Evolutionary conservation across 208 protist genomes (phyloP), one percentile per base, ranked within the genome.

Genomic region (Crithidia thermophila): DNA sequence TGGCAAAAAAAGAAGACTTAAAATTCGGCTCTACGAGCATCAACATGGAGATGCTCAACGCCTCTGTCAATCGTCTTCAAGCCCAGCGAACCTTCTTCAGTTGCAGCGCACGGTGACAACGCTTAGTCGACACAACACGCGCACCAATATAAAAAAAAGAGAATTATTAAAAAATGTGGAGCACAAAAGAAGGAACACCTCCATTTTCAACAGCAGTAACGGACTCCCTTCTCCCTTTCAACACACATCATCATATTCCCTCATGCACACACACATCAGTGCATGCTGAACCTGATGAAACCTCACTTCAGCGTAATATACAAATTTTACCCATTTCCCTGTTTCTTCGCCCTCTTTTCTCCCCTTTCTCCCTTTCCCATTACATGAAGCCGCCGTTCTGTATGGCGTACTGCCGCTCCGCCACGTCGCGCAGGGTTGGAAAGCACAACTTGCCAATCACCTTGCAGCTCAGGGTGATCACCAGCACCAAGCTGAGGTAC

Each of bases 351-450:
- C n/a, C 9, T 31, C 56, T 46, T 31, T 3, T 49, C 21, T 47
- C n/a, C 27, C 23, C 25, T 33, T 25, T 57, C 4, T 52, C 53
- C 28, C 27, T 58, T 49, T 51, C 46, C 23, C 16, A 11, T 40
- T 52, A 67, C 47, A 62, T n/a, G 2, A 34, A 34, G 7, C 60
- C 63, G 20, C 65, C 39, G 37, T 69, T 53, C 16, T 75, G 61
- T 4, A 79, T 18, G 2, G 57, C 27, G 47, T 89, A 74, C 58
- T 94, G 75, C 31, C 63, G 53, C 43, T 82, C 75, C 10, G 90
- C 87, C 0, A 60, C 23, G 65, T 94, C 90, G 33, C 79, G 76
- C 27, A 82, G 20, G 4, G 85, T 94, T 4, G 90, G 90, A 25
- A 83, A 91, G 8, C 86, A 27, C 34, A 57, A 20, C 59, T 86